Percentiles rank a stretch among this genome's conserved stretches.
Conservation (phyloP, 2,329 filamentous ascomycete genomes). For the Cladosporium halotolerans region DNA sequence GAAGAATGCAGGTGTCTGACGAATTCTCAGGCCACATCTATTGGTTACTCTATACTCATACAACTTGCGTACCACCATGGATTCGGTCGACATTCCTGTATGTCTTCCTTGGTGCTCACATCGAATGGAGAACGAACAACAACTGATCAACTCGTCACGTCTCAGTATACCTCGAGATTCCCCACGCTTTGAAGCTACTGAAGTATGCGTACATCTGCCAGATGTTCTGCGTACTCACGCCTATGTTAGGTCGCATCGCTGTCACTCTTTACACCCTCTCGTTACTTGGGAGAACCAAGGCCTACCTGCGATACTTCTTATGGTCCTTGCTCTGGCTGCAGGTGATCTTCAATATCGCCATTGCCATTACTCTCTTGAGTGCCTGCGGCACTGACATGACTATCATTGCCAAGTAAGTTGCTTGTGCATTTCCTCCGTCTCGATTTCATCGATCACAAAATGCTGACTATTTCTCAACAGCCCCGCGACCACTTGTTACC, state of each 20-base stretch:
- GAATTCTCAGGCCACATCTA: not conserved
- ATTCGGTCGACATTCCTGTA: conserved; percentile 5
- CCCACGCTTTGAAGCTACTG: not conserved
- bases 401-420: not conserved
- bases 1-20: not conserved
- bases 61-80: conserved; percentile 6
- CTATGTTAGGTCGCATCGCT: conserved; percentile 1
- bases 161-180: not conserved
- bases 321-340: conserved; percentile 2
- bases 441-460: not conserved
- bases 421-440: not conserved
- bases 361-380: not conserved
- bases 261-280: conserved; percentile 3
- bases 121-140: no score
- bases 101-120: not conserved
- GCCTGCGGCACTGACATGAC: not conserved
- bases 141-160: not conserved
- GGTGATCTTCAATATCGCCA: not conserved
- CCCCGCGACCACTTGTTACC: not conserved
- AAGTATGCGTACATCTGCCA: conserved; percentile 2
- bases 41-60: not conserved
- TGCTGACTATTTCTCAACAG: not conserved
- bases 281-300: not conserved
- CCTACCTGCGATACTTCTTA: not conserved
- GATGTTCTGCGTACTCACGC: not conserved